Percentiles rank a stretch among this genome's conserved stretches.
phyloP scores from a whole-genome alignment of 2,329 filamentous ascomycete genomes.

The Botrytis elliptica region DNA sequence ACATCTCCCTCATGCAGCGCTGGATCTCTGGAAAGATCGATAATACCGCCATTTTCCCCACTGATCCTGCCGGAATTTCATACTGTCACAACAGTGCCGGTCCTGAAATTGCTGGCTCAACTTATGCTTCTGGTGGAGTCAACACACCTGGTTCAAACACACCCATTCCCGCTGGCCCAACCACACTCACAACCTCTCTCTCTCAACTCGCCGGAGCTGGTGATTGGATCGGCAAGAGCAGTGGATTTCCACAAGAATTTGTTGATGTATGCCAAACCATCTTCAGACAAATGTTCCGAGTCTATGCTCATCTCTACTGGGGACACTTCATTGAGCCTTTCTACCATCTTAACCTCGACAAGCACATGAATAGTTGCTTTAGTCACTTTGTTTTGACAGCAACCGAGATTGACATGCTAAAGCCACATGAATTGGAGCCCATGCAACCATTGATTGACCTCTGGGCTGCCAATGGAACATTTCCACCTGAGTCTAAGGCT shows the following conservation, averaged over 20 bases:
- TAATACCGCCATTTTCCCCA: conserved; percentile 86
- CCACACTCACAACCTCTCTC: conserved; percentile 53
- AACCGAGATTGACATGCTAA: conserved; percentile 78
- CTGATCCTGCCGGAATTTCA: conserved; percentile 70
- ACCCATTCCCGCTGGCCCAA: conserved; percentile 40
- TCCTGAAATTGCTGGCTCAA: conserved; percentile 56
- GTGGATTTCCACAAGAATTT: conserved; percentile 89
- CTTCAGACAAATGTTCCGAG: conserved; percentile 97
- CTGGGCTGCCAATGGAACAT: conserved; percentile 84
- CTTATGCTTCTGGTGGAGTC: conserved; percentile 54
- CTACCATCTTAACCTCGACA: conserved; percentile 77
- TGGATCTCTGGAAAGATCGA: conserved; percentile 97
- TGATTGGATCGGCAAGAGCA: conserved; percentile 86
- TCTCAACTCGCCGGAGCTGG: conserved; percentile 60
- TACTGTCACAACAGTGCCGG: conserved; percentile 62
- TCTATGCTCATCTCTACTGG: conserved; percentile 97
- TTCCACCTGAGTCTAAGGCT: conserved; percentile 72
- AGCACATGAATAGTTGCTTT: conserved; percentile 84
- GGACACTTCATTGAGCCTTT: conserved; percentile 85
- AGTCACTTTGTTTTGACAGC: conserved; percentile 80
- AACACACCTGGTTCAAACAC: conserved; percentile 44
- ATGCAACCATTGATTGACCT: conserved; percentile 94
- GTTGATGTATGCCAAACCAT: conserved; percentile 88
- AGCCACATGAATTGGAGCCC: conserved; percentile 86
- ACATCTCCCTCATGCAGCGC: conserved; percentile 93